Percentiles rank a stretch among this genome's conserved stretches.
These are phyloP conservation scores for Nakazawaea wickerhamii DNA, from an alignment of 805 yeast genomes.

Conservation along the genomic window DNA sequence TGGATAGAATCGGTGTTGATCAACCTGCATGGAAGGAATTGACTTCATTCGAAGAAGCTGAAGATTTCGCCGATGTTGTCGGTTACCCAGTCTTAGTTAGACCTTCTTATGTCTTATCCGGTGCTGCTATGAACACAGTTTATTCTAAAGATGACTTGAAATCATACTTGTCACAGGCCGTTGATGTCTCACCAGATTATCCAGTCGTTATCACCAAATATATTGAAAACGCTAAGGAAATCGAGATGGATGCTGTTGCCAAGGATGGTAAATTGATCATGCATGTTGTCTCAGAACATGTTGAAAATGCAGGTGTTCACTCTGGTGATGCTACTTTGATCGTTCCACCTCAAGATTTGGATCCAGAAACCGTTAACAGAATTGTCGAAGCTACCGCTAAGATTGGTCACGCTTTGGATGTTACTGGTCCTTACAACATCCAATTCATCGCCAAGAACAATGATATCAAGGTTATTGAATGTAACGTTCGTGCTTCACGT, in stretches of 20 bases:
- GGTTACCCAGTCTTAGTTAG: slow-evolving; percentile 94
- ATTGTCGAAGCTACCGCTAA: slow-evolving; percentile 95
- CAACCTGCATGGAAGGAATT: slow-evolving; percentile 99
- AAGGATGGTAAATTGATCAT: slow-evolving; percentile 87
- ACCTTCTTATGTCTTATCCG: slow-evolving; percentile 95
- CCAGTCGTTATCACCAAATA: slow-evolving; percentile 97
- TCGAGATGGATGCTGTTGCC: slow-evolving; percentile 99
- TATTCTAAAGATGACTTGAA: slow-evolving; percentile 86
- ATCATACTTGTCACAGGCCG: slow-evolving; percentile 86
- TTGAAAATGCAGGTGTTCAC: slow-evolving; percentile 46
- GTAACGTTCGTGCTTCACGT: slow-evolving; percentile 98
- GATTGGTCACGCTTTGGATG: slow-evolving; percentile 90
- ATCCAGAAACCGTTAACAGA: slow-evolving; percentile 83
- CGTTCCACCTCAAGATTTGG: slow-evolving; percentile 83
- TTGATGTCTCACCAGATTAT: slow-evolving; percentile 94
- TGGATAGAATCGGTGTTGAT: slow-evolving; percentile 93
- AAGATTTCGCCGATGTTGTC: slow-evolving; percentile 83
- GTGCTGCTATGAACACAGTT: slow-evolving; percentile 99
- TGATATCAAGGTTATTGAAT: slow-evolving; percentile 95
- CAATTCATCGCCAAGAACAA: slow-evolving; percentile 95
- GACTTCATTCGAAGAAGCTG: slow-evolving; percentile 90
- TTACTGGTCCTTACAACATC: slow-evolving; percentile 96
- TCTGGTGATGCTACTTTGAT: slow-evolving; percentile 1
- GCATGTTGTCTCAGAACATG: slow-evolving; percentile 98
- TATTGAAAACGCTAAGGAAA: slow-evolving; percentile 95